Evolutionary conservation across 2,329 filamentous ascomycete species (phyloP).

Genomic region (Xylaria polymorpha): DNA sequence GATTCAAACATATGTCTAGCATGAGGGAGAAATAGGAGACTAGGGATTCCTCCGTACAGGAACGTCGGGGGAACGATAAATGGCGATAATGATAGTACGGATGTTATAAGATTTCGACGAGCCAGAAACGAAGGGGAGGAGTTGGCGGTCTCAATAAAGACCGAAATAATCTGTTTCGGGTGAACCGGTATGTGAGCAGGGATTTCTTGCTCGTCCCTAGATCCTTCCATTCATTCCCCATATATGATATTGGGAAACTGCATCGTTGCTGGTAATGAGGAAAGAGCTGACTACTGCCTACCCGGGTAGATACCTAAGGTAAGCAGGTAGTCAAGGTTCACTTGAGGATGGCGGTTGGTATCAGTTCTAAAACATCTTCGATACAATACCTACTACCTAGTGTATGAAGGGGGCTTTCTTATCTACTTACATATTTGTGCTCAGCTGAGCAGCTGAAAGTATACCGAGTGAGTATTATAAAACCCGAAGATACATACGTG

Average conservation of each 20-base stretch:
- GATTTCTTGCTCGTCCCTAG: background rate
- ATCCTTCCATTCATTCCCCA: constrained; percentile 6
- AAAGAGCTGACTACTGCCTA: constrained; percentile 5
- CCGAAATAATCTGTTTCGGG: background rate
- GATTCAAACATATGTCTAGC: background rate
- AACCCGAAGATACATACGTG: too few relatives aligned
- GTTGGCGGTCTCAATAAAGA: background rate
- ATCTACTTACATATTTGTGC: too few relatives aligned
- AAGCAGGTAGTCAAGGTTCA: background rate
- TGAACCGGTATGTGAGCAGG: background rate
- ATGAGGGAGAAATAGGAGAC: constrained; percentile 22
- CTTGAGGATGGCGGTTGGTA: background rate
- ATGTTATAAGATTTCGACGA: constrained; percentile 6
- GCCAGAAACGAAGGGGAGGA: constrained; percentile 3
- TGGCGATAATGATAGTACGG: constrained; percentile 1
- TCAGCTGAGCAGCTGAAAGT: too few relatives aligned
- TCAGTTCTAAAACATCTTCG: background rate
- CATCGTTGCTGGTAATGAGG: background rate
- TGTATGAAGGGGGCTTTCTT: too few relatives aligned
- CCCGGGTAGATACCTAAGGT: background rate
- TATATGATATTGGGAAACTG: constrained; percentile 10
- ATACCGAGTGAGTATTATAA: too few relatives aligned
- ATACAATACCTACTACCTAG: background rate
- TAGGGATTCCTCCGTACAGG: constrained; percentile 19
- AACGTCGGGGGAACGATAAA: constrained; percentile 3